These are phyloP conservation scores for Citrus trifoliata DNA, from an alignment of 345 rosid genomes.

Conservation along the genomic window DNA sequence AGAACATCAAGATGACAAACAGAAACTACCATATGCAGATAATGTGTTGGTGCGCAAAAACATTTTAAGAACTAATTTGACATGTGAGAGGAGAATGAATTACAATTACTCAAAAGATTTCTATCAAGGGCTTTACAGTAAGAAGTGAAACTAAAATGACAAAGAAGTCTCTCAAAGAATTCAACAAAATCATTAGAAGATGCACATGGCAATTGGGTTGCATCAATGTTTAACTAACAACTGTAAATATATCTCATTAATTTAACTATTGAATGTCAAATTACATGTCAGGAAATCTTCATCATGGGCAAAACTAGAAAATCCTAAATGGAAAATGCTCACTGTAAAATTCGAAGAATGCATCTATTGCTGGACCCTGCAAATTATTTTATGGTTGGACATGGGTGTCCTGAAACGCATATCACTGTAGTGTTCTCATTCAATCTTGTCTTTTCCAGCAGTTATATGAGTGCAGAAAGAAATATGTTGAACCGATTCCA, in stretches of 20 bases:
- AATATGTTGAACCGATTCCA: not conserved
- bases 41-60: not conserved
- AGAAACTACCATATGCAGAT: not conserved
- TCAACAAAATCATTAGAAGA: not conserved
- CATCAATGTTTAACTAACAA: not conserved
- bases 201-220: not conserved
- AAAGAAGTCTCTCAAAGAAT: not conserved
- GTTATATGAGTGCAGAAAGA: not conserved
- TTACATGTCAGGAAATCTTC: no score
- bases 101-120: not conserved
- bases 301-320: not conserved
- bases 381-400: not conserved
- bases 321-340: not conserved
- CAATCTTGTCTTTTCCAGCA: not conserved
- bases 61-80: not conserved
- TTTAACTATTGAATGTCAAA: not conserved
- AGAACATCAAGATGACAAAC: slow-evolving; percentile 10
- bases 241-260: not conserved
- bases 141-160: not conserved
- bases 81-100: not conserved
- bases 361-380: not conserved
- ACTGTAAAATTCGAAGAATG: not conserved
- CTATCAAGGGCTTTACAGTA: not conserved
- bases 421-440: not conserved
- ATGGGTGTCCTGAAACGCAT: not conserved